Conservation (phyloP, 2,329 filamentous ascomycete species). For the Phialophora expanda region DNA sequence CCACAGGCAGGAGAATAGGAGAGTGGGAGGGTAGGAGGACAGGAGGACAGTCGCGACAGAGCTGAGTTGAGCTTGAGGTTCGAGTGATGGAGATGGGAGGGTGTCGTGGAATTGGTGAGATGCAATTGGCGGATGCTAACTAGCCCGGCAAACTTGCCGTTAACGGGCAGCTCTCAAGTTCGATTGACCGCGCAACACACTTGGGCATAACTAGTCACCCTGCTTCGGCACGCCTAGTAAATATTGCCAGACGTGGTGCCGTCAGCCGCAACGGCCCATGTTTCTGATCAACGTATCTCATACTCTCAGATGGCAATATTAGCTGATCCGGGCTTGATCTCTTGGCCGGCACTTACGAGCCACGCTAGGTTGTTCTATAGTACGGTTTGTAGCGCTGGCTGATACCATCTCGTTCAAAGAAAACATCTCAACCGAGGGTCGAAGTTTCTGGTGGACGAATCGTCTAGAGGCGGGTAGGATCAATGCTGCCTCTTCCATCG, state of each 20-base stretch:
- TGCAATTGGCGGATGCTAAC: conserved; percentile 21
- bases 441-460: neutral
- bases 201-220: too few species aligned
- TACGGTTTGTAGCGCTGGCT: conserved; percentile 3
- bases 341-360: conserved; percentile 13
- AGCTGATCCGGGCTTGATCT: conserved; percentile 32
- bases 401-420: too few species aligned
- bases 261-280: too few species aligned
- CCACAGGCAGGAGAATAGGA: neutral
- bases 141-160: conserved; percentile 17
- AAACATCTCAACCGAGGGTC: neutral
- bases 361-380: neutral
- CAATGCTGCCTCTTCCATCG: neutral
- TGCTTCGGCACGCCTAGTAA: too few species aligned
- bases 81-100: conserved; percentile 10
- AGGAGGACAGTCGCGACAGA: neutral
- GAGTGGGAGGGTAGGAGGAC: neutral
- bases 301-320: conserved; percentile 21
- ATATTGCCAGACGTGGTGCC: too few species aligned
- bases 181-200: neutral
- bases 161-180: neutral
- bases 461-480: neutral
- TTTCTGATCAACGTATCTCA: too few species aligned
- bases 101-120: conserved; percentile 10
- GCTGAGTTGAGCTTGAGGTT: neutral